A percentile compares a stretch with the other conserved stretches of the same genome.
Evolutionary conservation across 2,329 filamentous ascomycete species (phyloP).

Genomic region (Metarhizium rileyi): DNA sequence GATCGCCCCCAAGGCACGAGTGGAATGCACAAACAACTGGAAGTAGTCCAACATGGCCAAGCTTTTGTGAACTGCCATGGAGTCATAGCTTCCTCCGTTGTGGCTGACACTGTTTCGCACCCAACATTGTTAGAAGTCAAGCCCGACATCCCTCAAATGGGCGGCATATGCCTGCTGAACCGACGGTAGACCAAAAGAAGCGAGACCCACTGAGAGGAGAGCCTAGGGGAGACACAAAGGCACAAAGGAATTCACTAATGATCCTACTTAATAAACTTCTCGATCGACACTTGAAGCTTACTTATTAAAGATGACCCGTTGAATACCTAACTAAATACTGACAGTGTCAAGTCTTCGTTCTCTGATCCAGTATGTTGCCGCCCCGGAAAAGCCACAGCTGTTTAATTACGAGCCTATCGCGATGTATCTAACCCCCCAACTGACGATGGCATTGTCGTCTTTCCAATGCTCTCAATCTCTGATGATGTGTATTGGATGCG

Average conservation of each 20-base stretch:
- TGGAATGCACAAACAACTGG: not conserved
- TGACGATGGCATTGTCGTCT: not conserved
- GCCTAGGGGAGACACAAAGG: too few relatives aligned
- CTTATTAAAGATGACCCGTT: not conserved
- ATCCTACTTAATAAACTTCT: too few relatives aligned
- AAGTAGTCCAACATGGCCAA: not conserved
- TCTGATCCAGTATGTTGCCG: not conserved
- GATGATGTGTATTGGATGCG: not conserved
- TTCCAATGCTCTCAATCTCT: not conserved
- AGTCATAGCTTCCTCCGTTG: too few relatives aligned
- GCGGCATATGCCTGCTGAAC: too few relatives aligned
- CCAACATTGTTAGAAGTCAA: too few relatives aligned
- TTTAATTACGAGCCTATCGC: slow-evolving; percentile 8
- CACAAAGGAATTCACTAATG: too few relatives aligned
- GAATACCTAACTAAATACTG: not conserved
- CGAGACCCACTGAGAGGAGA: too few relatives aligned
- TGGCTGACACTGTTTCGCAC: too few relatives aligned
- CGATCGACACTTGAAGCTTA: not conserved
- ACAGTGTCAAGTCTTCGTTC: not conserved
- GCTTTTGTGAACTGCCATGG: not conserved
- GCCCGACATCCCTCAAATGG: too few relatives aligned
- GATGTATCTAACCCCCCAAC: slow-evolving; percentile 9
- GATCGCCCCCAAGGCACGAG: not conserved
- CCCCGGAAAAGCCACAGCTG: not conserved
- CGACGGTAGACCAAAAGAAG: too few relatives aligned